phyloP scores from a whole-genome alignment of 345 rosid genomes.

The Dovyalis caffra region DNA sequence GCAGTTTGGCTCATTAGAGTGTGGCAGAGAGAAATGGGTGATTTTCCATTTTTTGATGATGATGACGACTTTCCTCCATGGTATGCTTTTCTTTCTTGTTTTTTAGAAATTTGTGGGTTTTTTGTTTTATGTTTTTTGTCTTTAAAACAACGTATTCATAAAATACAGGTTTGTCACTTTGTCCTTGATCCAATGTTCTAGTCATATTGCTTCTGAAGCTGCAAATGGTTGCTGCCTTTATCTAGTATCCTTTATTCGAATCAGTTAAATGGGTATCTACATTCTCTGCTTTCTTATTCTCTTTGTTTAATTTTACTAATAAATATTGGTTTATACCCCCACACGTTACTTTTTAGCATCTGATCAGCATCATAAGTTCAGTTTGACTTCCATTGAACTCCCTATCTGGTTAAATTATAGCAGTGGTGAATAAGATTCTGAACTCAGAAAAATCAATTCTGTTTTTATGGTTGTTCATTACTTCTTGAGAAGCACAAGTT shows the following conservation, averaged over 20 bases:
- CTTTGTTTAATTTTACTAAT: background rate
- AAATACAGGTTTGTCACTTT: constrained; percentile 65
- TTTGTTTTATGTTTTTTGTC: constrained; percentile 7
- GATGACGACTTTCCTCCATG: constrained; percentile 56
- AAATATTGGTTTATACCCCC: no score
- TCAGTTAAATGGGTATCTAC: background rate
- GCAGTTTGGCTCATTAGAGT: constrained; percentile 67
- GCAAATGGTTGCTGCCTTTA: constrained; percentile 82
- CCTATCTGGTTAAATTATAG: no score
- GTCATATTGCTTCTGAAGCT: constrained; percentile 86
- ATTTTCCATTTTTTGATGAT: constrained; percentile 42
- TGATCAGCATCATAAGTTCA: no score
- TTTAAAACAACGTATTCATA: constrained; percentile 1
- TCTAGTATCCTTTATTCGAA: constrained; percentile 47
- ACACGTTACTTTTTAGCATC: no score
- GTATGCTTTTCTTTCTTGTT: constrained; percentile 29
- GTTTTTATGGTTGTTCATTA: background rate
- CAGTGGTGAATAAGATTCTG: no score
- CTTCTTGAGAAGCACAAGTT: background rate
- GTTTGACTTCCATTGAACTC: no score
- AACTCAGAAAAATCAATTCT: no score
- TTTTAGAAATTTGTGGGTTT: background rate
- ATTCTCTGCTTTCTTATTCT: background rate
- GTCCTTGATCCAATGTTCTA: constrained; percentile 66
- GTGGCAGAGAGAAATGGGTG: constrained; percentile 65